These are phyloP conservation scores for Teunomyces panamensis DNA, from an alignment of 805 yeast species.

Conservation along the genomic window DNA sequence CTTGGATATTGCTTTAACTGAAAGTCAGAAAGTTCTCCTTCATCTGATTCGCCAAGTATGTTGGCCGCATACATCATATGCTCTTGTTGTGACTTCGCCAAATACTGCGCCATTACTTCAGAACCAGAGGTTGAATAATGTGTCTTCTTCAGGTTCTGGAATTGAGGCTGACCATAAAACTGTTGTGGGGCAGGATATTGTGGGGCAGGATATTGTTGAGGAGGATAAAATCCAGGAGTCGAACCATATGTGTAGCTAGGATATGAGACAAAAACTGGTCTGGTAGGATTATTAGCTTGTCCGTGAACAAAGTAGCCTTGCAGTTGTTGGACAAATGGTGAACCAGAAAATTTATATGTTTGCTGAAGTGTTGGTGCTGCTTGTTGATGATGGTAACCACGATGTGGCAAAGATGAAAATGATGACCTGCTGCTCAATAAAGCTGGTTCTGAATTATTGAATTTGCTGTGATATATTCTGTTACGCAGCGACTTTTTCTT, in stretches of 20 bases:
- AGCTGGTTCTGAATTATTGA: slow-evolving; percentile 21
- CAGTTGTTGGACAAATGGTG: slow-evolving; percentile 10
- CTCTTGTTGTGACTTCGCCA: slow-evolving; percentile 70
- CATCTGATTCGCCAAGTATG: slow-evolving; percentile 4
- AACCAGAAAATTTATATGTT: slow-evolving; percentile 6
- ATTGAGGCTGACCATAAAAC: slow-evolving; percentile 6
- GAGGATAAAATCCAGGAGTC: slow-evolving; percentile 9
- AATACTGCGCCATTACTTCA: slow-evolving; percentile 74
- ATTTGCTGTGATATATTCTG: slow-evolving; percentile 13
- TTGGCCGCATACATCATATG: slow-evolving; percentile 45
- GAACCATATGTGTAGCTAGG: slow-evolving; percentile 3
- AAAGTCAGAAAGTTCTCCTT: not conserved
- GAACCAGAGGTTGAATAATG: slow-evolving; percentile 47
- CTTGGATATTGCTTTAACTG: not conserved
- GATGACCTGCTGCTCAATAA: slow-evolving; percentile 16
- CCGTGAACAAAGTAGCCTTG: slow-evolving; percentile 8
- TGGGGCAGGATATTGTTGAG: slow-evolving; percentile 6
- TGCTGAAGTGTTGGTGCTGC: slow-evolving; percentile 10
- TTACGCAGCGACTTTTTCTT: not conserved
- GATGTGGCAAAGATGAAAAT: slow-evolving; percentile 18
- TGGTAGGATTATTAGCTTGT: not conserved
- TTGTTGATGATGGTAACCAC: slow-evolving; percentile 10
- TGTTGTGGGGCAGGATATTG: slow-evolving; percentile 9
- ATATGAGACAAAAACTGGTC: slow-evolving; percentile 6
- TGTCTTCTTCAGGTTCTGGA: slow-evolving; percentile 8